Evolutionary conservation across 495 filamentous ascomycete species (phyloP), one percentile per base, ranked within the genome.

Genomic region (Lepraria neglecta): DNA sequence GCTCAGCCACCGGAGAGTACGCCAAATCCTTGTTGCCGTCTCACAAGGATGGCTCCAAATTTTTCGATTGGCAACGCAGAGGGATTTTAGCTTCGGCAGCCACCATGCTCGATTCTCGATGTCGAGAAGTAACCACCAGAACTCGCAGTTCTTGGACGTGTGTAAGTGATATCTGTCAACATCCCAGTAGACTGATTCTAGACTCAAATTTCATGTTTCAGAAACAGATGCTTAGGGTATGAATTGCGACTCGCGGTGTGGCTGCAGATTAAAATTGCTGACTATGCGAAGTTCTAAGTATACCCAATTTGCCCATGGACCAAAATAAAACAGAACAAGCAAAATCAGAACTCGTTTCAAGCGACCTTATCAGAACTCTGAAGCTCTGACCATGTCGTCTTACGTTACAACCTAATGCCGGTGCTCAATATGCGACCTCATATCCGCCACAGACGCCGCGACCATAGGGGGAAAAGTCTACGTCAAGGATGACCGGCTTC

Each of bases 401-500:
- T 57, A 30, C 56, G 60, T 54, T 53, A 57, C 38, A 53, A 38
- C 27, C 54, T 61, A 57, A 42, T 50, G 58, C 45, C 51, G 43
- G 30, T 66, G n/a, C 48, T 55, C 56, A 50, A 45, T 63, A 66
- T 63, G 64, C 64, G 64, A 66, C 44, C 51, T 44, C 62, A 56
- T 60, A 68, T 59, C 65, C 65, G 65, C 65, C 65, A 65, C 56
- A 68, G 60, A 68, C 65, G 65, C 65, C 47, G 51, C 30, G n/a
- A 65, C 27, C 56, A 63, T 17, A 68, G 42, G 63, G 65, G 38
- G 38, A 11, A 62, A 57, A 63, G n/a, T 56, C 44, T 54, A 38
- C 63, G 51, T 50, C 27, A 35, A 35, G 47, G 50, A 50, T 42
- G 33, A 62, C 40, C 30, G 35, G 28, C 56, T 33, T 47, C 55